Conservation (phyloP, 148 eudicot species). For the Rhododendron ferrugineum region DNA sequence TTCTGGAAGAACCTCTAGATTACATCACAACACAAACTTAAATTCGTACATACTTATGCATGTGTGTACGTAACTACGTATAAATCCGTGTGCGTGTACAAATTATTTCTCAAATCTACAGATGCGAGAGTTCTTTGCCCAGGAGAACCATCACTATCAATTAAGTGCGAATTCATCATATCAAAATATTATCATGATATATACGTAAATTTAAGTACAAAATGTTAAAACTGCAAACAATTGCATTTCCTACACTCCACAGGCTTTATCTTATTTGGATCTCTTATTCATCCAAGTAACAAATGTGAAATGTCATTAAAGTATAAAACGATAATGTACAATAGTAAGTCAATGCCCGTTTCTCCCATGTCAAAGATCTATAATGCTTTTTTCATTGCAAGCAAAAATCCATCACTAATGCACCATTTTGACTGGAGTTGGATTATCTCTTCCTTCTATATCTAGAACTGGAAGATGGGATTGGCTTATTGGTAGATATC, state of each 20-base stretch:
- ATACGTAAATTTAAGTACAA: neutral
- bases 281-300: neutral
- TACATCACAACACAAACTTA: neutral
- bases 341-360: neutral
- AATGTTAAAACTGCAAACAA: neutral
- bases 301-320: neutral
- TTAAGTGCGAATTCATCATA: neutral
- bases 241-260: constrained; percentile 1
- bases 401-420: neutral
- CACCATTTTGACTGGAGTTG: neutral
- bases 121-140: neutral
- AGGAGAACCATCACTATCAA: neutral
- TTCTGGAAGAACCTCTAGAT: neutral
- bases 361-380: neutral
- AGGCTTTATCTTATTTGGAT: neutral
- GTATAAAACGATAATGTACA: neutral
- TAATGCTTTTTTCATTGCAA: neutral
- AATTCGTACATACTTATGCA: neutral
- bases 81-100: neutral
- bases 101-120: neutral
- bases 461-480: neutral
- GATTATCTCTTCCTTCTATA: neutral
- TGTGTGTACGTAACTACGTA: neutral
- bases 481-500: neutral
- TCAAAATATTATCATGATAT: neutral